These are phyloP conservation scores for Xylaria sp. DNA, from an alignment of 2,329 filamentous ascomycete genomes.

Conservation along the genomic window DNA sequence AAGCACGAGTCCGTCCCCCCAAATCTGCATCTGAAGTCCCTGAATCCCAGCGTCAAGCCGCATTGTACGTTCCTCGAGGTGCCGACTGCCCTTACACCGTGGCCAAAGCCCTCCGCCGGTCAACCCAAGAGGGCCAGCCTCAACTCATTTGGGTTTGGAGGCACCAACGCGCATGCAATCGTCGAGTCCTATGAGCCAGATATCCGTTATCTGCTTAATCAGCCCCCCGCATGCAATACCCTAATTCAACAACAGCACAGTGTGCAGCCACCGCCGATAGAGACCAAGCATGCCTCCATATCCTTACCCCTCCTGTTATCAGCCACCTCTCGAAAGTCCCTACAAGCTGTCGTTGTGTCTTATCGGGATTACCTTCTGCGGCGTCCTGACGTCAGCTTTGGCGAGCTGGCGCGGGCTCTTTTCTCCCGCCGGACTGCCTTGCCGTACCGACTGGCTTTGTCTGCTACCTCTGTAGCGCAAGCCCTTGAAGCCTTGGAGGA, in stretches of 20 bases:
- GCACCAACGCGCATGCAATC: slow-evolving; percentile 48
- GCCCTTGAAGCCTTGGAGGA: slow-evolving; percentile 31
- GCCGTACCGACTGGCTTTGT: slow-evolving; percentile 35
- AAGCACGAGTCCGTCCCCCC: slow-evolving; percentile 44
- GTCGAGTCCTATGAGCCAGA: slow-evolving; percentile 43
- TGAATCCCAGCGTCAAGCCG: slow-evolving; percentile 46
- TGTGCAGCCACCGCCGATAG: neutral
- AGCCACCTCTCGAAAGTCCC: slow-evolving; percentile 40
- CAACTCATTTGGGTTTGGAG: slow-evolving; percentile 51
- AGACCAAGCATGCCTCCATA: slow-evolving; percentile 2
- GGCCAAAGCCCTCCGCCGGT: slow-evolving; percentile 40
- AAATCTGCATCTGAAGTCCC: slow-evolving; percentile 46
- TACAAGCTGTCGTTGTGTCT: slow-evolving; percentile 31
- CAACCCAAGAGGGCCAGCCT: slow-evolving; percentile 47
- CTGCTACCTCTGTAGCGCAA: slow-evolving; percentile 27
- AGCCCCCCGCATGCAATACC: neutral
- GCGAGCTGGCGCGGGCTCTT: slow-evolving; percentile 39
- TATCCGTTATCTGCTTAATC: slow-evolving; percentile 32
- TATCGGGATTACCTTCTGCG: slow-evolving; percentile 38
- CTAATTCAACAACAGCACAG: neutral
- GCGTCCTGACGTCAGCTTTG: slow-evolving; percentile 6
- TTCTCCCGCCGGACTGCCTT: slow-evolving; percentile 37
- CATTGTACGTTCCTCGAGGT: slow-evolving; percentile 40
- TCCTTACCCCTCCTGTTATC: slow-evolving; percentile 43
- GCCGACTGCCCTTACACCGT: slow-evolving; percentile 36